phyloP scores from a whole-genome alignment of 352 stramenopile species.

The Pythium sp. region DNA sequence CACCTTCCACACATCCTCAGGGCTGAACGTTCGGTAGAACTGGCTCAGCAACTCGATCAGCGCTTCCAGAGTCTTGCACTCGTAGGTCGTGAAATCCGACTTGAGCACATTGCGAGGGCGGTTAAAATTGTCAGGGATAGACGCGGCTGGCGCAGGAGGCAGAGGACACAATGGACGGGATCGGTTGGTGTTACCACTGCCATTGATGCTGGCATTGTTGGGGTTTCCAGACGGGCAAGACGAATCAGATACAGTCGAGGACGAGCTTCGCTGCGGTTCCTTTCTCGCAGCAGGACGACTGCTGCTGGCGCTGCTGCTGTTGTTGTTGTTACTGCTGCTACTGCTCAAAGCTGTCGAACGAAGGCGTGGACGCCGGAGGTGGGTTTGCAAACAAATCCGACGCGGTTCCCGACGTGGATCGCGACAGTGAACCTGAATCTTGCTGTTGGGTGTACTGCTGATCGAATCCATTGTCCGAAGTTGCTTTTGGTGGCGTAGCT shows the following conservation, averaged over 20 bases:
- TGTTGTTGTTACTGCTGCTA: constrained; percentile 1
- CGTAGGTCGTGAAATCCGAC: constrained; percentile 72
- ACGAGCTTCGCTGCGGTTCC: constrained; percentile 27
- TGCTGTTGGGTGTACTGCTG: constrained; percentile 3
- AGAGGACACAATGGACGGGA: constrained; percentile 19
- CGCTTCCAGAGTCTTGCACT: constrained; percentile 76
- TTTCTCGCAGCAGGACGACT: constrained; percentile 11
- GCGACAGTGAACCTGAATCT: constrained; percentile 5
- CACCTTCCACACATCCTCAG: constrained; percentile 80
- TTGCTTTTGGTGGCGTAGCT: constrained; percentile 3
- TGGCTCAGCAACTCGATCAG: constrained; percentile 53
- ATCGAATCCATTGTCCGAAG: constrained; percentile 8
- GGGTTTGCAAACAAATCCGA: constrained; percentile 11
- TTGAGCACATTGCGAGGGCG: constrained; percentile 69
- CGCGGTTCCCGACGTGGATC: constrained; percentile 7
- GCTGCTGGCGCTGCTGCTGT: constrained; percentile 24
- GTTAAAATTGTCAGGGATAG: constrained; percentile 16
- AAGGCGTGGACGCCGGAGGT: constrained; percentile 2
- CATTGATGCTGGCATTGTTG: not conserved
- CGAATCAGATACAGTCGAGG: constrained; percentile 35
- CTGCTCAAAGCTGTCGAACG: constrained; percentile 14
- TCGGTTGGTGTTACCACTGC: constrained; percentile 18
- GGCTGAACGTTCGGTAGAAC: constrained; percentile 82
- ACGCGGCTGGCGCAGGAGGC: constrained; percentile 14
- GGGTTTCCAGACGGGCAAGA: constrained; percentile 21